Percentiles rank a stretch among this genome's conserved stretches.
Evolutionary conservation across 768 basidiomycete genomes (phyloP).

Genomic region (Lactarius sp.): DNA sequence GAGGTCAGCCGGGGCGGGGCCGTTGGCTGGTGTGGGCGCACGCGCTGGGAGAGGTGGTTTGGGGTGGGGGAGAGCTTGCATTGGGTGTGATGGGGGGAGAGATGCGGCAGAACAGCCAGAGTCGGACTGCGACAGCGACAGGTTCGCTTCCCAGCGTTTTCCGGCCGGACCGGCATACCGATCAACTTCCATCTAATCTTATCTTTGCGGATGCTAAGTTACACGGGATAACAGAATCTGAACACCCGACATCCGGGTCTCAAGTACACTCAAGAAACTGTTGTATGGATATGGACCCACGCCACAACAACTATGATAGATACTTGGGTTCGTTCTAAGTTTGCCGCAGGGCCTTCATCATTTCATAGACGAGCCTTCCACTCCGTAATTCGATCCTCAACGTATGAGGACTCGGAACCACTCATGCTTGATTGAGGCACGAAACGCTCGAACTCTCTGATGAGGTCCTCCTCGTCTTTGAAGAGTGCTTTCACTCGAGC

Average conservation of each 20-base stretch:
- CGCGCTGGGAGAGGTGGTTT: conserved; percentile 15
- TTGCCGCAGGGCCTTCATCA: too few species aligned
- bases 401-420: not conserved
- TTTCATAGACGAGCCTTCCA: not conserved
- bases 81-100: conserved; percentile 12
- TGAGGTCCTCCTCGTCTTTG: not conserved
- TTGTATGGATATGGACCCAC: too few species aligned
- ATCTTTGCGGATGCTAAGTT: not conserved
- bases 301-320: too few species aligned
- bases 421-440: not conserved
- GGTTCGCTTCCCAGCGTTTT: not conserved
- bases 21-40: conserved; percentile 5
- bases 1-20: not conserved
- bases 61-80: conserved; percentile 20
- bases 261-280: too few species aligned
- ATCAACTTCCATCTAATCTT: not conserved
- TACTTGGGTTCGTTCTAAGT: too few species aligned
- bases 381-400: not conserved
- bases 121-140: not conserved
- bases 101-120: conserved; percentile 7
- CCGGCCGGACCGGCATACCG: conserved; percentile 6
- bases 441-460: not conserved
- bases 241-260: too few species aligned
- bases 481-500: not conserved
- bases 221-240: not conserved